These are phyloP conservation scores for Crataegus laevigata DNA, from an alignment of 306 rosid genomes.

Conservation along the genomic window DNA sequence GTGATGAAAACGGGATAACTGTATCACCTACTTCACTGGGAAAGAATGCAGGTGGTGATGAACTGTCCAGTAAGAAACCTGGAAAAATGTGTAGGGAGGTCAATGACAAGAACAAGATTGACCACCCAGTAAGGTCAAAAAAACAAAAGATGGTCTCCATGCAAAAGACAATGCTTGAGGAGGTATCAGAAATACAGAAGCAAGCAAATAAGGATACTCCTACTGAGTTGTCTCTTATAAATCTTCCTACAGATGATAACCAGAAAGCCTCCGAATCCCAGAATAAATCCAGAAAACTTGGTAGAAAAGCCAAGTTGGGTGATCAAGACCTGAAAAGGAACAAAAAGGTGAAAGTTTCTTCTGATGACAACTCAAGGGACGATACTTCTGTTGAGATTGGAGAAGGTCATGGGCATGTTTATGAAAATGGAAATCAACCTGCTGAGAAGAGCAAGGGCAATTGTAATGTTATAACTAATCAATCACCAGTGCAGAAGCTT, in stretches of 20 bases:
- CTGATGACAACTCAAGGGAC: constrained; percentile 15
- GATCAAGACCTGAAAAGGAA: constrained; percentile 16
- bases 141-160: constrained; percentile 31
- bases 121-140: constrained; percentile 23
- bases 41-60: constrained; percentile 25
- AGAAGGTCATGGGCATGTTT: constrained; percentile 4
- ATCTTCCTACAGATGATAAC: constrained; percentile 16
- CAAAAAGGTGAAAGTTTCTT: constrained; percentile 33
- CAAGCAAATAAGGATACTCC: constrained; percentile 19
- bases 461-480: constrained; percentile 19
- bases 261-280: constrained; percentile 6
- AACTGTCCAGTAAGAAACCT: constrained; percentile 17
- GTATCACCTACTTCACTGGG: constrained; percentile 15
- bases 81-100: constrained; percentile 19
- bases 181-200: constrained; percentile 21
- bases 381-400: not conserved
- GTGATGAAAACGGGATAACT: constrained; percentile 6
- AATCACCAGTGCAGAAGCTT: constrained; percentile 23
- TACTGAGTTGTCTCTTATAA: constrained; percentile 17
- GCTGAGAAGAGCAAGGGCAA: constrained; percentile 11
- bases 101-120: constrained; percentile 2
- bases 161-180: constrained; percentile 19
- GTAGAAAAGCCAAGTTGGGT: constrained; percentile 20
- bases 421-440: constrained; percentile 17
- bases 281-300: constrained; percentile 13